These are phyloP conservation scores for Thinopyrum elongatum DNA, from an alignment of 176 grass and related monocot species.

Conservation along the genomic window DNA sequence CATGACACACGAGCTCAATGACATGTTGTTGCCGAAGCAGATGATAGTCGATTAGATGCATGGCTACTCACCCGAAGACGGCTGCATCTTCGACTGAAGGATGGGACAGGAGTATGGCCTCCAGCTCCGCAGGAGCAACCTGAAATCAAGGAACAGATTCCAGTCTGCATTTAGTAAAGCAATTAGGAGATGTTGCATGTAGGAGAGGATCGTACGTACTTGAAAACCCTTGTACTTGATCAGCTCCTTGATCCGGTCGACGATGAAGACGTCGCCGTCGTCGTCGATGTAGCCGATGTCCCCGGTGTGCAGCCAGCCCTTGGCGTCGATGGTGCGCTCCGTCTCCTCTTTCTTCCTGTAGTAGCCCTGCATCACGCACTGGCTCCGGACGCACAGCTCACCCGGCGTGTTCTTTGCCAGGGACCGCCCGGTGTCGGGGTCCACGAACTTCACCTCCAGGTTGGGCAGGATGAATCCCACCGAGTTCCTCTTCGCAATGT, in stretches of 20 bases:
- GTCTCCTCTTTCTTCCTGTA: slow-evolving; percentile 80
- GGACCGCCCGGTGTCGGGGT: slow-evolving; percentile 58
- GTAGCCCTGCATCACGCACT: slow-evolving; percentile 88
- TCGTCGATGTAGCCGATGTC: slow-evolving; percentile 92
- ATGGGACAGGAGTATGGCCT: slow-evolving; percentile 77
- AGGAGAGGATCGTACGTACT: slow-evolving; percentile 23
- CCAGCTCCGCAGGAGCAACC: slow-evolving; percentile 86
- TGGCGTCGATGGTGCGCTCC: slow-evolving; percentile 58
- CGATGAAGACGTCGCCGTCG: slow-evolving; percentile 84
- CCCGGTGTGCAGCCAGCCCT: slow-evolving; percentile 85
- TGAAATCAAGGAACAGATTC: slow-evolving; percentile 38
- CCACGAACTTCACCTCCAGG: slow-evolving; percentile 89
- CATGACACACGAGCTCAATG: background rate
- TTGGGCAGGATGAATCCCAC: slow-evolving; percentile 91
- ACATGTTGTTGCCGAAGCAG: background rate
- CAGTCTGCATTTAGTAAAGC: too few relatives aligned
- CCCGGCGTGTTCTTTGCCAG: slow-evolving; percentile 70
- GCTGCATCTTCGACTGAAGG: slow-evolving; percentile 68
- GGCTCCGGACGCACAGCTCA: slow-evolving; percentile 81
- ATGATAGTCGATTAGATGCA: background rate
- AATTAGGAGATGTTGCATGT: too few relatives aligned
- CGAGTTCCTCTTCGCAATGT: slow-evolving; percentile 65
- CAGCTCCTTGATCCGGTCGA: slow-evolving; percentile 85
- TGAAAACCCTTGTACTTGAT: slow-evolving; percentile 99
- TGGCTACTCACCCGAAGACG: slow-evolving; percentile 59